Base-by-base conservation (phyloP, 2,329 filamentous ascomycete species). In the Alternaria infectoria region DNA sequence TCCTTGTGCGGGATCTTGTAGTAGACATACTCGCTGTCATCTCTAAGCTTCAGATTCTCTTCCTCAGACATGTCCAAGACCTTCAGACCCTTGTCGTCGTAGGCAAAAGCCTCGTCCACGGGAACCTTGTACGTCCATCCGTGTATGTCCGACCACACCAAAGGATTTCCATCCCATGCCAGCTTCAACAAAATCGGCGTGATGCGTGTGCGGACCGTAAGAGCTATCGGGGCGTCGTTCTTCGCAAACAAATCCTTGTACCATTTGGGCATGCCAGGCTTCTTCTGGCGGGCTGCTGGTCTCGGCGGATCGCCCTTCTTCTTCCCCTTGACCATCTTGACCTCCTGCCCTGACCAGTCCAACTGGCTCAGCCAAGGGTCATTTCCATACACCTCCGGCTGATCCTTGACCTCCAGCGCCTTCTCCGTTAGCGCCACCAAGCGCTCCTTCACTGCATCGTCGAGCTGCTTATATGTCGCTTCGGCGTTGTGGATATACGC, bases 1-100 rank as follows among this genome's bases (percentile, higher is more conserved):
- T 98, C 94, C 73, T 98, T 98, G 81, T 99, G 96, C 1, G 96
- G 96, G 5, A 99, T 85, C 77, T 98, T 99, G 82, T 95, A 97
- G 79, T 96, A 99, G 6, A 85, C 80, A 65, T 91, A 86, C 3
- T 82, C 78, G 5, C 69, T 78, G 75, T 97, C 93, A 64, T 91
- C 86, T 30, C 88, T 86, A 21, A 98, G 81, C 49, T 68, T 82
- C 17, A 84, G 74, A 28, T 91, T 89, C 54, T 90, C 86, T 71
- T 97, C 93, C 49, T 77, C 69, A 56, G 94, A 91, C 84, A 97
- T 92, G 67, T 92, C 89, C 72, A 93, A 94, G 62, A 87, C 83
- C 15, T 89, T 84, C 83, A 97, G 89, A 49, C 92, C 90, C 71
- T 91, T 90, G 46, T 88, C 84, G 6, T 84, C 83, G 74, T 96